Base-by-base conservation (phyloP, 2,329 filamentous ascomycete genomes). In the Aspergillus melleus region DNA sequence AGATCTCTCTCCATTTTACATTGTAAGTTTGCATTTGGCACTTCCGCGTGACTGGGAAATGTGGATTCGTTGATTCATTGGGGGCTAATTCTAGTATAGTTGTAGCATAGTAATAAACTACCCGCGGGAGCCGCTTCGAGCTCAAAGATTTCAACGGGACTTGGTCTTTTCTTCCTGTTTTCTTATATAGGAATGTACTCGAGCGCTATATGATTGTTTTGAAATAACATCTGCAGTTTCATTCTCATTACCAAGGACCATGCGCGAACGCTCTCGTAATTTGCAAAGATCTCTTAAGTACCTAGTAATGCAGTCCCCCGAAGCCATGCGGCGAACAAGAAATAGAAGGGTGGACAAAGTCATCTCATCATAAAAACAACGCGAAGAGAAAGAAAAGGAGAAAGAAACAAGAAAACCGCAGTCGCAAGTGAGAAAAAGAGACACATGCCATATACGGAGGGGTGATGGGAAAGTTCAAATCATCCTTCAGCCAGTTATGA, bases 341-440 rank as follows among this genome's bases (percentile, higher is more conserved):
- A 49, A 58, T 57, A 42, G 36, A 55, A 36, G 19, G 19, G 24
- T 49, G 60, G 56, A 64, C 19, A 63, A 24, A 61, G 59, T 72
- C 72, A 66, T 73, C 53, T 67, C 66, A 60, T 73, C 69, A 67
- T 74, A 61, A 73, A 56, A 54, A 59, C 60, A 22, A 59, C 59
- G 61, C 49, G 36, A 62, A 55, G 57, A 60, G 24, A 61, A 49
- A 64, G 61, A 36, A 59, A 54, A 56, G 44, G 58, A 65, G 24
- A 24, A 24, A 24, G 16, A 29, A 16, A 49, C 57, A 32, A 56
- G 61, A 54, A n/a, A 55, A 61, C 32, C 30, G 29, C 16, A n/a
- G 11, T 10, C 6, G 6, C 30, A 51, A 14, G 53, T 4, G 36
- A 55, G 36, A 50, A 26, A 26, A 54, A 52, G 39, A 24, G 19